A percentile compares a stretch with the other conserved stretches of the same genome.
Evolutionary conservation across 1,139 yeast species (phyloP).

Genomic region (Candida sp.): DNA sequence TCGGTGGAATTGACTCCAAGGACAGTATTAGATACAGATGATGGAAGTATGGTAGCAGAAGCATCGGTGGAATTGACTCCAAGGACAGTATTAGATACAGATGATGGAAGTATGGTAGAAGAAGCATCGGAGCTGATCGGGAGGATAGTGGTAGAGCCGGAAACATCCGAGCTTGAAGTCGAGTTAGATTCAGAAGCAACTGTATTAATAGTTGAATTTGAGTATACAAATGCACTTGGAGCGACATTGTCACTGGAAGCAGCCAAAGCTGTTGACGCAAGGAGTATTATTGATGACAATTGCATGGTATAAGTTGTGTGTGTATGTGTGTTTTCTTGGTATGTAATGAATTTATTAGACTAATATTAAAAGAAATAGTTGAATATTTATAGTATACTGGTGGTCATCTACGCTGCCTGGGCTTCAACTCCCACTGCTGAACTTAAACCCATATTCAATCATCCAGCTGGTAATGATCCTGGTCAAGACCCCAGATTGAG

Average conservation of each 20-base stretch:
- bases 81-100: not conserved
- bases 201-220: conserved; percentile 14
- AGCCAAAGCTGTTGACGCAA: conserved; percentile 16
- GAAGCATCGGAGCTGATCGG: not conserved
- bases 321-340: too few relatives aligned
- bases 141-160: not conserved
- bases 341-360: too few relatives aligned
- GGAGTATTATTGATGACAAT: conserved; percentile 24
- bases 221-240: conserved; percentile 25
- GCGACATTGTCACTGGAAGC: conserved; percentile 10
- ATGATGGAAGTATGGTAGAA: not conserved
- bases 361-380: too few relatives aligned
- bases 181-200: conserved; percentile 4
- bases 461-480: not conserved
- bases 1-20: conserved; percentile 1
- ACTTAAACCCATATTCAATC: not conserved
- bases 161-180: not conserved
- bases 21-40: not conserved
- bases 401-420: not conserved
- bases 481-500: not conserved
- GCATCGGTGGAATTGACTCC: conserved; percentile 3
- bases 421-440: conserved; percentile 20
- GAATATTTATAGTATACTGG: not conserved
- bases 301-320: conserved; percentile 15
- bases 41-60: conserved; percentile 4